Conservation (phyloP, 2,329 filamentous ascomycete species). For the Colletotrichum sp. region DNA sequence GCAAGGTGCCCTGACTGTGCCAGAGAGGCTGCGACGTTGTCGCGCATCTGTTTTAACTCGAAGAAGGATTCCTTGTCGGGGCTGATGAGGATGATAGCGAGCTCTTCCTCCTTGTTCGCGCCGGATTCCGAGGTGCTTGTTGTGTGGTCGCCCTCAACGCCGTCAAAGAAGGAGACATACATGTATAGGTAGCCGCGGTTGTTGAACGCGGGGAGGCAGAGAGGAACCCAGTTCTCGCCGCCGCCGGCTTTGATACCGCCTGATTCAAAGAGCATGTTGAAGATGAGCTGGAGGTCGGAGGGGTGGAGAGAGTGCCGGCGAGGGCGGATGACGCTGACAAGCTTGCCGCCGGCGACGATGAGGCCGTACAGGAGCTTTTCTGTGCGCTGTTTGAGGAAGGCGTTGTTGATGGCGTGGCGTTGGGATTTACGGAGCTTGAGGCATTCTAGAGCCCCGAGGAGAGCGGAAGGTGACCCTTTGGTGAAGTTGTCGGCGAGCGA, state of each 20-base stretch:
- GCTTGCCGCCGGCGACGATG: constrained; percentile 87
- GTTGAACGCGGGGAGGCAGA: constrained; percentile 96
- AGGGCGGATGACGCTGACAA: constrained; percentile 93
- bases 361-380: constrained; percentile 88
- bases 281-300: constrained; percentile 93
- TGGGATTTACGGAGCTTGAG: constrained; percentile 91
- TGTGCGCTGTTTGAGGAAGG: constrained; percentile 78
- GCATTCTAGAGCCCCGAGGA: constrained; percentile 91
- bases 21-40: constrained; percentile 70
- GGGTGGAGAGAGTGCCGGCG: constrained; percentile 96
- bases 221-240: constrained; percentile 96
- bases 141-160: constrained; percentile 48
- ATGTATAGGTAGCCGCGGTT: constrained; percentile 97
- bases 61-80: constrained; percentile 94
- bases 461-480: constrained; percentile 83
- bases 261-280: constrained; percentile 99
- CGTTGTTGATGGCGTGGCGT: constrained; percentile 83
- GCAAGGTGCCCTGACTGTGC: constrained; percentile 76
- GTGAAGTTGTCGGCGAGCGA: constrained; percentile 96
- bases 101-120: constrained; percentile 74
- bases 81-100: constrained; percentile 93
- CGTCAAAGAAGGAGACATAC: constrained; percentile 95
- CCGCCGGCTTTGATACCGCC: constrained; percentile 87
- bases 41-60: constrained; percentile 76
- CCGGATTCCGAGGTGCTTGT: constrained; percentile 40